A percentile compares a stretch with the other conserved stretches of the same genome.
These are phyloP conservation scores for Irpex sp. DNA, from an alignment of 1,284 basidiomycete genomes.

Conservation along the genomic window DNA sequence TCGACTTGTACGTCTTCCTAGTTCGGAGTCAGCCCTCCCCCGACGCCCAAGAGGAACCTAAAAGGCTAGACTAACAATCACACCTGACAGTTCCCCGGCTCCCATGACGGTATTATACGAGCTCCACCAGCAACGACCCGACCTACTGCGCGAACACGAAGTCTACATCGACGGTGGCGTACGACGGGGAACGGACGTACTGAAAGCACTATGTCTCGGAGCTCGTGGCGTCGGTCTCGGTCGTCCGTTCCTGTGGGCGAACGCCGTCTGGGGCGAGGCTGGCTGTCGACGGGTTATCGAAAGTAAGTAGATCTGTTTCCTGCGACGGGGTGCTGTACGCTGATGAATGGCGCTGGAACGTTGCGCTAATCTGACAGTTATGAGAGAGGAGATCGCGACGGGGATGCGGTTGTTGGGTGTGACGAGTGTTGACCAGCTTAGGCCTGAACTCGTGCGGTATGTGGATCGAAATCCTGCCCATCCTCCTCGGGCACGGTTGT, in stretches of 20 bases:
- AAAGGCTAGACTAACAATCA: background rate
- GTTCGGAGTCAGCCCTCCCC: background rate
- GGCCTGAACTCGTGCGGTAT: constrained; percentile 41
- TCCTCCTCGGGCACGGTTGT: background rate
- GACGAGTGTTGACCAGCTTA: constrained; percentile 40
- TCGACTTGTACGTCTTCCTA: constrained; percentile 35
- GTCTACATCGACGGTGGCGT: constrained; percentile 72
- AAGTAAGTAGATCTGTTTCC: constrained; percentile 15
- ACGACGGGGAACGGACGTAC: constrained; percentile 61
- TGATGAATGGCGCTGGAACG: background rate
- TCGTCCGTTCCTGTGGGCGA: constrained; percentile 59
- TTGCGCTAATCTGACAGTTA: constrained; percentile 13
- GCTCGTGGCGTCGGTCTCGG: constrained; percentile 54
- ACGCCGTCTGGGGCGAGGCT: constrained; percentile 60
- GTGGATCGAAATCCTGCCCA: constrained; percentile 14
- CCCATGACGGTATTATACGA: constrained; percentile 35
- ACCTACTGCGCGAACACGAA: constrained; percentile 45
- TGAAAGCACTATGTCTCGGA: constrained; percentile 69
- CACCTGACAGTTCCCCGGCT: constrained; percentile 15
- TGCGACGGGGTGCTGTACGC: background rate
- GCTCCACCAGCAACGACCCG: constrained; percentile 27
- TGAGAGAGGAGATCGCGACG: constrained; percentile 39
- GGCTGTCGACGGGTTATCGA: constrained; percentile 30
- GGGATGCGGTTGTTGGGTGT: constrained; percentile 51
- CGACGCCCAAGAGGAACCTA: no score